phyloP scores from a whole-genome alignment of 2,329 filamentous ascomycete species.

The Penicillium concentricum region DNA sequence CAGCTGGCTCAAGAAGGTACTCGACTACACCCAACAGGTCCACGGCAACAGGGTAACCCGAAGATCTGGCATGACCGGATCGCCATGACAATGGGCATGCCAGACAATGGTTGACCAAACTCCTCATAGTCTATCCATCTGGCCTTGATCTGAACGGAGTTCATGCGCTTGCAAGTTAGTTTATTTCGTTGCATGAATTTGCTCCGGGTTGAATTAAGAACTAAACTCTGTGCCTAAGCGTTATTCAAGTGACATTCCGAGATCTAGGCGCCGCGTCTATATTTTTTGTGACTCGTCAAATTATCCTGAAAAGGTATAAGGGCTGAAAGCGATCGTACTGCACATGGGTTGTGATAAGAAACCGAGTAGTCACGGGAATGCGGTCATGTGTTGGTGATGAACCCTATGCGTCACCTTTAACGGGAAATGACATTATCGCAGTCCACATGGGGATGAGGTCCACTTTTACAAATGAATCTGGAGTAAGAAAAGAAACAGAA shows the following conservation, averaged over 20 bases:
- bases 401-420: neutral
- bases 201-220: too few species aligned
- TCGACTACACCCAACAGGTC: neutral
- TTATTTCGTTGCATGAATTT: neutral
- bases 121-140: neutral
- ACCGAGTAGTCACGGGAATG: neutral
- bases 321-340: neutral
- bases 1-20: neutral
- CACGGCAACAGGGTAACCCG: neutral
- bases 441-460: neutral
- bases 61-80: conserved; percentile 1
- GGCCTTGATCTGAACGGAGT: neutral
- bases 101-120: neutral
- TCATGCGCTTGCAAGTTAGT: neutral
- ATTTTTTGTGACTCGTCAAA: too few species aligned
- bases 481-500: conserved; percentile 4
- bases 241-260: neutral
- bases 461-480: neutral
- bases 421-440: neutral
- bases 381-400: neutral
- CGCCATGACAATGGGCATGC: conserved; percentile 4
- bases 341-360: neutral
- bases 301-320: too few species aligned
- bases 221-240: too few species aligned
- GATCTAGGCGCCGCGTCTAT: neutral